Evolutionary conservation across 208 protist species (phyloP).

Genomic region (Acanthamoeba healyi): DNA sequence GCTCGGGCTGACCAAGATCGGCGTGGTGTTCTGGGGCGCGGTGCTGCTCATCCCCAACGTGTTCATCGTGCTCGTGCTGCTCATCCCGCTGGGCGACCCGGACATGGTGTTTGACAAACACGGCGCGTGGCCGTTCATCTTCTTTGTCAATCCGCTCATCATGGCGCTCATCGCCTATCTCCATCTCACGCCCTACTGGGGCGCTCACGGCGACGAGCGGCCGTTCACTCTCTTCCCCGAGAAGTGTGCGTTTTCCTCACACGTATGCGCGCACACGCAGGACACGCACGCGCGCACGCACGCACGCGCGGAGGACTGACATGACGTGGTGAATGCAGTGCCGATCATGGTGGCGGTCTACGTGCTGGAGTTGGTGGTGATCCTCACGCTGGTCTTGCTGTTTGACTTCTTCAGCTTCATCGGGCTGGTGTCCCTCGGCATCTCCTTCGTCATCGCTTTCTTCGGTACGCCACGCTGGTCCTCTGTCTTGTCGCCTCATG

Average conservation of each 20-base stretch:
- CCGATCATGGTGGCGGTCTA: conserved; percentile 57
- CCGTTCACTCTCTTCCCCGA: conserved; percentile 60
- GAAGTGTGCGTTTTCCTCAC: background rate
- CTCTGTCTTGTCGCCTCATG: background rate
- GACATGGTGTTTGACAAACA: conserved; percentile 34
- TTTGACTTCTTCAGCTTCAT: conserved; percentile 75
- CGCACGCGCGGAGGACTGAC: background rate
- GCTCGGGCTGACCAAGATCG: conserved; percentile 7
- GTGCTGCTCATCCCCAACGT: conserved; percentile 30
- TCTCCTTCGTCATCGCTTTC: conserved; percentile 50
- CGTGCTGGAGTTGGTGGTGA: conserved; percentile 22
- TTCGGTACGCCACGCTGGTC: background rate
- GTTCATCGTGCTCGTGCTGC: conserved; percentile 40
- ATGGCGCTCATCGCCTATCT: conserved; percentile 72
- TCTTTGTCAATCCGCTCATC: conserved; percentile 72
- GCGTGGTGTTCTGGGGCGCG: conserved; percentile 19
- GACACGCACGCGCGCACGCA: background rate
- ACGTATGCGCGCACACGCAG: background rate
- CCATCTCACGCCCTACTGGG: conserved; percentile 28
- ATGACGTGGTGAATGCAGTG: background rate
- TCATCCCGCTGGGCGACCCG: conserved; percentile 65
- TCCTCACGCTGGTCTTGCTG: conserved; percentile 6
- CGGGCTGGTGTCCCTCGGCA: conserved; percentile 48
- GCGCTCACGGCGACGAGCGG: conserved; percentile 1
- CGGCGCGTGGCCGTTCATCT: conserved; percentile 57